Evolutionary conservation across 2,329 filamentous ascomycete genomes (phyloP).

Genomic region (Aspergillus japonicus): DNA sequence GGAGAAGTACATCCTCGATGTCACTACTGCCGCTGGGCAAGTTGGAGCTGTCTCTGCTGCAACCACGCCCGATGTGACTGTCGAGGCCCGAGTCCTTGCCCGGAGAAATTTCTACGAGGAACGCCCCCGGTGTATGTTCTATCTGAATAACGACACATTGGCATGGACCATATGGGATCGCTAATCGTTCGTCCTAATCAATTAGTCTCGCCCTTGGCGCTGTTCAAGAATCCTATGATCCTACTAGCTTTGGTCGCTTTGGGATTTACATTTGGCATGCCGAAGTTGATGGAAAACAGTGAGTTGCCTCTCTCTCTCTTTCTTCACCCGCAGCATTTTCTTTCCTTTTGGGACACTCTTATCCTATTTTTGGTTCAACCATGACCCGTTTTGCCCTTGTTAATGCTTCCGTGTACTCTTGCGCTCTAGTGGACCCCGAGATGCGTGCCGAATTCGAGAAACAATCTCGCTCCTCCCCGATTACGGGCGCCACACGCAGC

Average conservation of each 20-base stretch:
- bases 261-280: conserved; percentile 85
- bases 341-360: not conserved
- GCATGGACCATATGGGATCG: not conserved
- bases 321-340: not conserved
- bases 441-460: conserved; percentile 89
- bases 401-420: not conserved
- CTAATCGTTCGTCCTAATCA: not conserved
- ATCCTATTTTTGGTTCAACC: not conserved
- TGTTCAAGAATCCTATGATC: conserved; percentile 96
- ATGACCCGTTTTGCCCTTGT: not conserved
- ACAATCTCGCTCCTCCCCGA: conserved; percentile 73
- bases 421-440: conserved; percentile 83
- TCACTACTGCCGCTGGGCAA: conserved; percentile 26
- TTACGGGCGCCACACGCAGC: conserved; percentile 58
- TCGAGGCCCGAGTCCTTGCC: conserved; percentile 63
- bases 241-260: conserved; percentile 83
- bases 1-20: conserved; percentile 44
- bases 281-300: conserved; percentile 95
- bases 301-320: conserved; percentile 42
- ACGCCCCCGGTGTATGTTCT: conserved; percentile 68
- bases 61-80: conserved; percentile 40
- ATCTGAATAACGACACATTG: not conserved
- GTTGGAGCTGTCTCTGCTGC: not conserved
- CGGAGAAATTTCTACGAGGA: conserved; percentile 75
- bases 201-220: conserved; percentile 71